Conservation (phyloP, 2,329 filamentous ascomycete species). For the Plenodomus tracheiphilus region DNA sequence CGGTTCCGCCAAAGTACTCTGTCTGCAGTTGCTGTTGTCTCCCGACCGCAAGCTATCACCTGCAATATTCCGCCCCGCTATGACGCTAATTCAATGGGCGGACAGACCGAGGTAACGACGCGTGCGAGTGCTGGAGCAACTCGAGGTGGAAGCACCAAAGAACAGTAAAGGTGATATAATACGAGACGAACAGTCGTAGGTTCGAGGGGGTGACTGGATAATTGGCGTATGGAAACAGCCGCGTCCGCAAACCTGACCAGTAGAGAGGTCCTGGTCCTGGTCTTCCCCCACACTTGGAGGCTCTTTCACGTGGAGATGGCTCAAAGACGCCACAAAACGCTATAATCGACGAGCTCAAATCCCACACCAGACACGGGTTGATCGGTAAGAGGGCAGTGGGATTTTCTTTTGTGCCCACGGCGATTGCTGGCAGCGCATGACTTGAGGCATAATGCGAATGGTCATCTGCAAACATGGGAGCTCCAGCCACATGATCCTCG, state of each 20-base stretch:
- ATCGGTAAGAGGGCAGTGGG: slow-evolving; percentile 11
- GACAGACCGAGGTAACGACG: slow-evolving; percentile 33
- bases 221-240: slow-evolving; percentile 13
- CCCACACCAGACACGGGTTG: slow-evolving; percentile 20
- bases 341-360: slow-evolving; percentile 1
- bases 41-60: slow-evolving; percentile 11
- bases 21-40: slow-evolving; percentile 8
- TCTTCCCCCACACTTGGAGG: slow-evolving; percentile 35
- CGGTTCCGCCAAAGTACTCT: slow-evolving; percentile 38
- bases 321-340: slow-evolving; percentile 17
- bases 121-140: slow-evolving; percentile 7
- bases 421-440: neutral
- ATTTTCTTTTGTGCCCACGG: slow-evolving; percentile 7
- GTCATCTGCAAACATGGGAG: slow-evolving; percentile 13
- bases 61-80: slow-evolving; percentile 37
- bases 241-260: slow-evolving; percentile 3
- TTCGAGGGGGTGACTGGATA: slow-evolving; percentile 7
- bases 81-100: slow-evolving; percentile 35
- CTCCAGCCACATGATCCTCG: slow-evolving; percentile 29
- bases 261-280: slow-evolving; percentile 15
- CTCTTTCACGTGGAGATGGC: slow-evolving; percentile 33
- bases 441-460: slow-evolving; percentile 1
- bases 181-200: slow-evolving; percentile 1
- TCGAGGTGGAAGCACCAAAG: slow-evolving; percentile 6
- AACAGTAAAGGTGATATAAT: slow-evolving; percentile 1